Conservation (phyloP, 331 rosid species). For the Acacia pycnantha region DNA sequence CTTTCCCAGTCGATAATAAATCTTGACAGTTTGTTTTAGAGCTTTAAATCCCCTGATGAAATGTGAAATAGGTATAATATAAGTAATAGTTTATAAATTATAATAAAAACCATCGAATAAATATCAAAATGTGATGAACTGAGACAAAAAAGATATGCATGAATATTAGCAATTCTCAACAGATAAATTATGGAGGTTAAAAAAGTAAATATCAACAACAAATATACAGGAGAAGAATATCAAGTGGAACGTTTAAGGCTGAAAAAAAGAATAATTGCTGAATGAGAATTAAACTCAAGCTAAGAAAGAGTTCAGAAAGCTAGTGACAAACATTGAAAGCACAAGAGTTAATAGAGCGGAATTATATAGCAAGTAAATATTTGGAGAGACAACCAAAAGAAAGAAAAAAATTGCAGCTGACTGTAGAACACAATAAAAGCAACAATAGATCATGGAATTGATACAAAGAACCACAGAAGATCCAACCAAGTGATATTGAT, state of each 20-base stretch:
- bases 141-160: background rate
- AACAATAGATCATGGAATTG: conserved; percentile 2
- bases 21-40: conserved; percentile 96
- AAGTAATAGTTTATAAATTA: conserved; percentile 16
- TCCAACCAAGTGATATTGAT: background rate
- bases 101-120: conserved; percentile 4
- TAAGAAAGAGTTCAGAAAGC: background rate
- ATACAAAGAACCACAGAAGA: conserved; percentile 10
- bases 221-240: background rate
- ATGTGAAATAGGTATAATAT: background rate
- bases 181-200: background rate
- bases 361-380: background rate
- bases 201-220: background rate
- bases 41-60: conserved; percentile 88
- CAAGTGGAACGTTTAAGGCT: background rate
- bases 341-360: background rate
- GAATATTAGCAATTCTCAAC: background rate
- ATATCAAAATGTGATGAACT: background rate
- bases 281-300: background rate
- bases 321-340: background rate
- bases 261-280: background rate
- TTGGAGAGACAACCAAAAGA: conserved; percentile 6
- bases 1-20: conserved; percentile 84
- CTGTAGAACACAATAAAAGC: background rate
- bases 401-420: conserved; percentile 2